Evolutionary conservation across 164 flowering plant genomes (phyloP).

Genomic region (Magnolia sinica): DNA sequence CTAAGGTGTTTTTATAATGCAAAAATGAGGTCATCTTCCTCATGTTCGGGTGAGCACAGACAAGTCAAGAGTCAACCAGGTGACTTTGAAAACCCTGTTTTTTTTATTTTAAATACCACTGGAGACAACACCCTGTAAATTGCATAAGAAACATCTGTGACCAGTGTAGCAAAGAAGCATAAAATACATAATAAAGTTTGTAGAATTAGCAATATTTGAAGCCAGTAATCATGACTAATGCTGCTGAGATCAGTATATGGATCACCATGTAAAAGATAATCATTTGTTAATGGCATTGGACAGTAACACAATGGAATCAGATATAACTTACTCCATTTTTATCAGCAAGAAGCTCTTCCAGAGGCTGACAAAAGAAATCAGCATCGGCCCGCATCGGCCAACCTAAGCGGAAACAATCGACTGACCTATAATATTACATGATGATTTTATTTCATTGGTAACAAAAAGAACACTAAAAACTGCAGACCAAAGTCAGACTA

Average conservation of each 20-base stretch:
- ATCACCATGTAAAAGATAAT: neutral
- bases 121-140: too few relatives aligned
- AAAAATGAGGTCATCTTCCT: too few relatives aligned
- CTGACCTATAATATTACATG: conserved; percentile 57
- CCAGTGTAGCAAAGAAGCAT: too few relatives aligned
- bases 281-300: neutral
- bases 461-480: neutral
- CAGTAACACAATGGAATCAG: neutral
- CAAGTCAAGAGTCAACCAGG: too few relatives aligned
- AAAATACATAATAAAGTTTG: too few relatives aligned
- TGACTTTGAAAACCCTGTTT: too few relatives aligned
- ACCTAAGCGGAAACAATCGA: conserved; percentile 89
- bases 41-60: too few relatives aligned
- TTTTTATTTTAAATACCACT: too few relatives aligned
- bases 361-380: conserved; percentile 70
- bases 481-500: neutral
- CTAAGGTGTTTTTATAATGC: too few relatives aligned
- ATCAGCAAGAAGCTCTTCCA: conserved; percentile 25
- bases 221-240: too few relatives aligned
- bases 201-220: too few relatives aligned
- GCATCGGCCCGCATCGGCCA: conserved; percentile 99
- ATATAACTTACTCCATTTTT: conserved; percentile 49
- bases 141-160: too few relatives aligned
- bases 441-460: neutral
- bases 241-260: neutral